Base-by-base conservation (phyloP, 768 basidiomycete species). In the Pleurotus citrinopileatus region DNA sequence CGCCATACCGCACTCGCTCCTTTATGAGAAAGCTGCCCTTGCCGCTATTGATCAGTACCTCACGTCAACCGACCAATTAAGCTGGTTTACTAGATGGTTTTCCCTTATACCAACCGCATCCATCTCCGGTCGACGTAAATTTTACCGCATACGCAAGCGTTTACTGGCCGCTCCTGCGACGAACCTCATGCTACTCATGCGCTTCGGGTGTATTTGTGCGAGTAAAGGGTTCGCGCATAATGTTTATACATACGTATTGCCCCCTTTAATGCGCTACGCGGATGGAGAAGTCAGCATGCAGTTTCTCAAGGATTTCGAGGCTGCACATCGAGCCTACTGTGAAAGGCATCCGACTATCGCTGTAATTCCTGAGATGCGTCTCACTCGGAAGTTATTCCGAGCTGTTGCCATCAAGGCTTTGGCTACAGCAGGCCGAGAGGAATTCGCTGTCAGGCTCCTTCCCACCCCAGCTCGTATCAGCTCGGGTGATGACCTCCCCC, bases 361-460 rank as follows among this genome's bases (percentile, higher is more conserved):
- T 28, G 48, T 28, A 44, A 56, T 17, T 43, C 37, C 23, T 4
- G 25, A 32, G 27, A 43, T 44, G 19, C 55, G 37, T 22, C 55
- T 43, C 19, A 54, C 64, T 52, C 48, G 55, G 37, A 53, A 57
- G 46, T 26, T 59, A 53, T 50, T 78, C 63, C 66, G 73, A 29
- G 63, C 65, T n/a, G 40, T 69, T 10, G 75, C 75, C 2, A 63
- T 86, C 19, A 68, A 73, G 43, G 68, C 63, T 8, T 70, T 81
- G 17, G 73, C 73, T 6, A 57, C 65, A 12, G 64, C 68, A 3
- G 71, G 73, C 13, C 69, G 73, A 26, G 50, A 71, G 1, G 63
- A 71, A 0, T 69, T 70, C 17, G 82, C 83, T 2, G 29, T 82
- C n/a, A 45, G 59, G n/a, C 63, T 84, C 38, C 60, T 82, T 3